Conservation (phyloP, 768 basidiomycete genomes). For the Russula brevipes region DNA sequence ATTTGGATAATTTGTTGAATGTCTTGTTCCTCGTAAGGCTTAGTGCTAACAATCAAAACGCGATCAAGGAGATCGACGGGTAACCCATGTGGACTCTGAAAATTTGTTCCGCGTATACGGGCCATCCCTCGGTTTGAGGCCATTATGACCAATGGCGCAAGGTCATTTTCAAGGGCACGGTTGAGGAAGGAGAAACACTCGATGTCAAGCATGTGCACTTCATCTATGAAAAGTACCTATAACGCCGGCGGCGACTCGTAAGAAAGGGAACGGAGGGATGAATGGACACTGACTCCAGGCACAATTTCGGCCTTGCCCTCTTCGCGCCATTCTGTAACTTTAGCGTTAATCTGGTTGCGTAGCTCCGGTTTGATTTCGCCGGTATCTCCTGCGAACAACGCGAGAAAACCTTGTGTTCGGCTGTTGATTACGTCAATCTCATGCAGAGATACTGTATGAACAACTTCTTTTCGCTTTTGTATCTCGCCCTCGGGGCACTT, state of each 20-base stretch:
- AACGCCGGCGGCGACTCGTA: not conserved
- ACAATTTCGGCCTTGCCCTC: conserved; percentile 98
- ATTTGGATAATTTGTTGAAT: conserved; percentile 91
- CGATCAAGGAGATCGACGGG: conserved; percentile 93
- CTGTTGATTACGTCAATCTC: conserved; percentile 99
- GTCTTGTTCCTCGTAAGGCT: conserved; percentile 76
- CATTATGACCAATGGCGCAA: conserved; percentile 96
- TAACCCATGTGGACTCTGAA: conserved; percentile 90
- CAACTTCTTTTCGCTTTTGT: conserved; percentile 95
- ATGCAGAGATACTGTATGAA: conserved; percentile 95
- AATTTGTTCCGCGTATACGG: conserved; percentile 90
- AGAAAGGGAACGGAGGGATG: not conserved
- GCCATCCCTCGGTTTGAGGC: conserved; percentile 95
- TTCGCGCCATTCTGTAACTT: conserved; percentile 96
- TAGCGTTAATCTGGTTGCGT: conserved; percentile 92
- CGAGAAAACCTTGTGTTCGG: conserved; percentile 96
- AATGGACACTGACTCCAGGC: conserved; percentile 65
- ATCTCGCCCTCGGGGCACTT: conserved; percentile 98
- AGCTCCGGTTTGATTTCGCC: conserved; percentile 98
- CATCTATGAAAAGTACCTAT: conserved; percentile 97
- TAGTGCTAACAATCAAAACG: conserved; percentile 92
- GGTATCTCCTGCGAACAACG: conserved; percentile 91
- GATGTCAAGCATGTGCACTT: conserved; percentile 99
- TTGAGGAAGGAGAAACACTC: conserved; percentile 99
- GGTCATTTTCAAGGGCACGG: conserved; percentile 87